Conservation (phyloP, 495 filamentous ascomycete species). For the Penicillium simplicissimum region DNA sequence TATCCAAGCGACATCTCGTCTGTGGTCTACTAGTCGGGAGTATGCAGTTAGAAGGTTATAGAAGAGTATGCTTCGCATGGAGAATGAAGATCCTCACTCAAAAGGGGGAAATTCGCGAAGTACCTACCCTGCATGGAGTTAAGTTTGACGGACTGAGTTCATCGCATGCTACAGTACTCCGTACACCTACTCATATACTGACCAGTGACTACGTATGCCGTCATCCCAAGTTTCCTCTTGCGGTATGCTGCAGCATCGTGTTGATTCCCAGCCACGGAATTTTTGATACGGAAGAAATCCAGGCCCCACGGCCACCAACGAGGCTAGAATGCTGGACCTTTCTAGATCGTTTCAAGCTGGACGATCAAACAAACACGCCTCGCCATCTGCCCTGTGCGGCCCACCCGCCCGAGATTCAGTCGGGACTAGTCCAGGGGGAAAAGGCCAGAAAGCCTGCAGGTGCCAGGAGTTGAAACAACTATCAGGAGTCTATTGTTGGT, state of each 20-base stretch:
- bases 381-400: constrained; percentile 20
- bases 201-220: background rate
- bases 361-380: constrained; percentile 39
- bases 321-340: constrained; percentile 27
- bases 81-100: constrained; percentile 9
- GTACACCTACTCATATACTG: background rate
- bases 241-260: constrained; percentile 17
- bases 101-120: constrained; percentile 1
- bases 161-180: background rate
- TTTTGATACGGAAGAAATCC: constrained; percentile 5
- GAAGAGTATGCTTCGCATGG: background rate
- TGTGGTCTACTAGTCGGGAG: no score
- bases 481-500: constrained; percentile 16
- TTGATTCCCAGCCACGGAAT: constrained; percentile 14
- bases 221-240: constrained; percentile 14
- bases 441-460: background rate
- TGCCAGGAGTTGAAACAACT: constrained; percentile 17
- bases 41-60: no score
- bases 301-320: constrained; percentile 16
- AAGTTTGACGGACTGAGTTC: background rate
- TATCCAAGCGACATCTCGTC: background rate
- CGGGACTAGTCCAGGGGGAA: constrained; percentile 12
- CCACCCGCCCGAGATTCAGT: constrained; percentile 1
- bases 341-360: constrained; percentile 45
- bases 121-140: background rate